These are phyloP conservation scores for Tetradesmus lagerheimii DNA, from an alignment of 139 green algal species.

Conservation along the genomic window DNA sequence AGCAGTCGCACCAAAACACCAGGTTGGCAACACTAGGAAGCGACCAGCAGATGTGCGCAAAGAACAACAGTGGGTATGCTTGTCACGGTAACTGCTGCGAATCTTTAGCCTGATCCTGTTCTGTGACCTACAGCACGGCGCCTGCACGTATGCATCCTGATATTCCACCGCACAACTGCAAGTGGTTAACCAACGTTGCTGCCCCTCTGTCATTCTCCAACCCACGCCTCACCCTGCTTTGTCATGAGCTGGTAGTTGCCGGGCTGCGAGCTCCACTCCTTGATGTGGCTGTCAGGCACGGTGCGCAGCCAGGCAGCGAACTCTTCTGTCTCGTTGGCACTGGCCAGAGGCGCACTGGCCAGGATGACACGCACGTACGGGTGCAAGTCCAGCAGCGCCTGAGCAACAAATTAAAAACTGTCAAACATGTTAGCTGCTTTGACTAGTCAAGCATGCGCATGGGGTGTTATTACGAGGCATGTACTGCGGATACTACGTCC, in stretches of 20 bases:
- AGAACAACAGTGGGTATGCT: too few species aligned
- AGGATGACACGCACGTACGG: constrained; percentile 28
- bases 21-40: too few species aligned
- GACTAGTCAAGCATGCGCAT: too few species aligned
- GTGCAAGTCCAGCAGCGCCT: background rate
- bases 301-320: constrained; percentile 13
- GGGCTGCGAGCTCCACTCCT: constrained; percentile 52
- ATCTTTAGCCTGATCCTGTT: too few species aligned
- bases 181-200: too few species aligned
- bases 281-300: constrained; percentile 25
- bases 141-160: too few species aligned
- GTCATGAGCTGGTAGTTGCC: constrained; percentile 75
- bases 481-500: background rate
- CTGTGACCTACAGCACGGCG: too few species aligned
- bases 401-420: background rate
- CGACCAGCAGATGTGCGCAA: too few species aligned
- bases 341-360: background rate
- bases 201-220: too few species aligned
- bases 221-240: constrained; percentile 60
- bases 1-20: too few species aligned
- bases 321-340: background rate
- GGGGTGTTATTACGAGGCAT: too few species aligned
- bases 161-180: background rate
- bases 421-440: background rate
- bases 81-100: too few species aligned